Evolutionary conservation across 257 asterid species (phyloP), one percentile per base, ranked within the genome.

Genomic region (Leonotis leonurus): DNA sequence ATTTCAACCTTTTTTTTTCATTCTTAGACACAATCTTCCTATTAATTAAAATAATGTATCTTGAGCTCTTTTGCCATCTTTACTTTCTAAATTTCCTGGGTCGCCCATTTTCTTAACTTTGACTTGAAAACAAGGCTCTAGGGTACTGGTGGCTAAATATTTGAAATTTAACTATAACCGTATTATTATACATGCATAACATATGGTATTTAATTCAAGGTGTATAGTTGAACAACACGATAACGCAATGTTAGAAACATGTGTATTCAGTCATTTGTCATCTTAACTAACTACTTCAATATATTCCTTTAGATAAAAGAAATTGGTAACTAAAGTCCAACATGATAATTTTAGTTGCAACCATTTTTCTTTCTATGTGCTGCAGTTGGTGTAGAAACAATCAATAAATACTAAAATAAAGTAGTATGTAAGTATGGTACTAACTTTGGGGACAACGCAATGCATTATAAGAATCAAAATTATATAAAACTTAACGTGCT

Each of bases 271-370:
- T 57, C 68, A 68, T 73, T 74, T 54, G 81, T 79, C 74, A 61
- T 76, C 80, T 43, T 66, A 73, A 70, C 83, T 27, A 78, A 73
- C 65, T 63, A 74, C 72, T 73, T 48, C n/a, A n/a, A n/a, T n/a
- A n/a, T n/a, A n/a, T n/a, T n/a, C n/a, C 49, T 32, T 64, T 22
- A 3, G 12, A 6, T 6, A 21, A 32, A 30, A 1, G 1, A 36
- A 56, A 56, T 8, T 30, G 36, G 56, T 44, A 61, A 60, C 10
- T 56, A 70, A 68, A 77, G 80, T 73, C 71, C 68, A 69, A 64
- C 45, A 21, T 49, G 46, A 68, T 75, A 60, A 64, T 72, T 76
- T 77, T 82, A 78, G 87, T 77, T 80, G 77, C 68, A 81, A 81
- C 86, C 72, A 79, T 60, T 73, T 77, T 61, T 54, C 71, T 39